phyloP scores from a whole-genome alignment of 768 basidiomycete genomes.

The Auriscalpium orientale region DNA sequence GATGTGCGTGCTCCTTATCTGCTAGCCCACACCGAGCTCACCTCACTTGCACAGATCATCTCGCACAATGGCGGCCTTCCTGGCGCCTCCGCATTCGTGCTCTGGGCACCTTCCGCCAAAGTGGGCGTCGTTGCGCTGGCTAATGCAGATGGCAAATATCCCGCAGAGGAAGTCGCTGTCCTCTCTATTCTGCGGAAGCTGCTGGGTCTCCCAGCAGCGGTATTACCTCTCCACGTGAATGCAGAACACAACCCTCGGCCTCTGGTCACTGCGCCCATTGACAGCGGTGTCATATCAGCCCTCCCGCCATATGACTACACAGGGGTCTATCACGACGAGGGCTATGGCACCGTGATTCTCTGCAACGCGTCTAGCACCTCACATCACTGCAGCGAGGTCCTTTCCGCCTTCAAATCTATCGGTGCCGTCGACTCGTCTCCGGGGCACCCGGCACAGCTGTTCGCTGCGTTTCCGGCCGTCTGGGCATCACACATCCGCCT shows the following conservation, averaged over 20 bases:
- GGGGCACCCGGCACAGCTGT: neutral
- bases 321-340: constrained; percentile 1
- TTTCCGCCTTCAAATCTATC: neutral
- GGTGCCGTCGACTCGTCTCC: neutral
- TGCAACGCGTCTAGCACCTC: constrained; percentile 1
- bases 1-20: constrained; percentile 23
- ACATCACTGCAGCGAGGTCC: constrained; percentile 1
- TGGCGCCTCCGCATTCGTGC: constrained; percentile 25
- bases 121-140: constrained; percentile 26
- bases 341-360: neutral
- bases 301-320: neutral
- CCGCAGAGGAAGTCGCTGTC: neutral
- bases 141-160: constrained; percentile 14
- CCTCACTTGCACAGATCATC: constrained; percentile 23
- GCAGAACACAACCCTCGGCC: neutral
- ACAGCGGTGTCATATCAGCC: neutral
- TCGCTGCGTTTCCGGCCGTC: neutral
- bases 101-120: constrained; percentile 28
- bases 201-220: neutral
- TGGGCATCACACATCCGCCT: neutral
- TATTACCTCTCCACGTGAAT: no score
- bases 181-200: neutral
- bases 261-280: neutral
- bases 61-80: constrained; percentile 28
- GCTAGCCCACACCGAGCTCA: no score